Evolutionary conservation across 2,329 filamentous ascomycete species (phyloP), one percentile per base, ranked within the genome.

Genomic region (Fusarium fracticaudum): DNA sequence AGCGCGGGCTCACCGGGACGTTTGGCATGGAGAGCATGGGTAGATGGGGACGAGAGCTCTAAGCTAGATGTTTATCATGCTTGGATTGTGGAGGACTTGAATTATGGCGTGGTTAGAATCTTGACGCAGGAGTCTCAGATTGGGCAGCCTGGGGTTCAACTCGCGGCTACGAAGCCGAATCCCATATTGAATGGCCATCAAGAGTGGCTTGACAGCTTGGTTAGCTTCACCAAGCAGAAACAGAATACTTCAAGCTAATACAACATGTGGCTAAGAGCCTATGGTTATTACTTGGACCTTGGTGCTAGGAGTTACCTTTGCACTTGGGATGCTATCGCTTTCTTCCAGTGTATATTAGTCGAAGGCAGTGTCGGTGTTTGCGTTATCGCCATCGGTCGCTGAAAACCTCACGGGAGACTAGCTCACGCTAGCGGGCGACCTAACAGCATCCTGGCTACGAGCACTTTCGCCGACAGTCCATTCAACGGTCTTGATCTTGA

Each of bases 301-400:
- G 11, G 12, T 45, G 8, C 44, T 6, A 20, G 24, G 9, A 10
- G 8, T 26, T 26, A 2, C 18, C 44, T 8, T 8, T 26, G 5
- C 5, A 45, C 5, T 4, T 3, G 11, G 18, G 4, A 15, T 11
- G 4, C 9, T 22, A 2, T 47, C 13, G 8, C 18, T 5, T 10
- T 5, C 24, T 22, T 29, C 45, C 9, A 8, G 13, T 29, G 4
- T 14, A 29, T 22, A 6, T 8, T 22, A 4, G 6, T 6, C 3
- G 6, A 15, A 15, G 22, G 13, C 2, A 3, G 22, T 48, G 1
- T 4, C 1, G 6, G 26, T 29, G 3, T 8, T 22, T 4, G 13
- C 14, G 22, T 4, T 8, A 48, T 22, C 26, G 3, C 17, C 18
- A 22, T 15, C 26, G 8, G 9, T 5, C 22, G 3, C 44, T 22